phyloP scores from a whole-genome alignment of 2,329 filamentous ascomycete genomes.

The Colletotrichum sp. region DNA sequence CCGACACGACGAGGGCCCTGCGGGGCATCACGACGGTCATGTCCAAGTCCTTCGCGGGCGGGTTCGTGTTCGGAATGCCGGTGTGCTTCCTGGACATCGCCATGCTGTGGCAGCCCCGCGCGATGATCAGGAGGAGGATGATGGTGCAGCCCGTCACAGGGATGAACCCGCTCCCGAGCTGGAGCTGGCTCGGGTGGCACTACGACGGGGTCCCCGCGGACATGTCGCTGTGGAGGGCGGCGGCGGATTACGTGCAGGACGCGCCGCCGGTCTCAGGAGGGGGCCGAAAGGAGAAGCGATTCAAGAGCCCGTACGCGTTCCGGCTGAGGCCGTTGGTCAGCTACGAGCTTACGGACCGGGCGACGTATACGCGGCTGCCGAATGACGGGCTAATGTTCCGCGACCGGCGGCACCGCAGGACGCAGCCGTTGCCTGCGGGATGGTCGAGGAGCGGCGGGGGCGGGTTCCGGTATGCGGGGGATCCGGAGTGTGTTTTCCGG shows the following conservation, averaged over 20 bases:
- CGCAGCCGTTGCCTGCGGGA: constrained; percentile 37
- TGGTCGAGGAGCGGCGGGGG: constrained; percentile 41
- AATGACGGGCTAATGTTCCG: constrained; percentile 44
- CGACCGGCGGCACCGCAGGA: constrained; percentile 37
- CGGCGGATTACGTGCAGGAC: constrained; percentile 48
- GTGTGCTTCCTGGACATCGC: constrained; percentile 50
- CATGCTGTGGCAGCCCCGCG: constrained; percentile 48
- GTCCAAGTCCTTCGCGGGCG: constrained; percentile 44
- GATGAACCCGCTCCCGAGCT: constrained; percentile 39
- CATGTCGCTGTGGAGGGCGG: constrained; percentile 45
- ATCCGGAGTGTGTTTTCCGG: constrained; percentile 41
- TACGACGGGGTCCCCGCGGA: constrained; percentile 48
- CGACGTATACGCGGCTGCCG: constrained; percentile 35
- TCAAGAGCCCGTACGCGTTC: constrained; percentile 41
- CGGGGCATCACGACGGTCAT: constrained; percentile 46
- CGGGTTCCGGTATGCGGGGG: constrained; percentile 43
- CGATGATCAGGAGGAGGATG: constrained; percentile 44
- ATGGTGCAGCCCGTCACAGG: constrained; percentile 32
- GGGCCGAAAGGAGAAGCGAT: constrained; percentile 36
- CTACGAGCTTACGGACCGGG: constrained; percentile 45
- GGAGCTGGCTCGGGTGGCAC: constrained; percentile 56
- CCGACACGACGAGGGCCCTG: constrained; percentile 48
- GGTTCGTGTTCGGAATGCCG: constrained; percentile 51
- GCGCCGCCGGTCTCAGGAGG: constrained; percentile 27
- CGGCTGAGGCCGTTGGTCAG: constrained; percentile 40